Evolutionary conservation across 441 rosid genomes (phyloP), one percentile per base, ranked within the genome.

Genomic region (Brassica balearica): DNA sequence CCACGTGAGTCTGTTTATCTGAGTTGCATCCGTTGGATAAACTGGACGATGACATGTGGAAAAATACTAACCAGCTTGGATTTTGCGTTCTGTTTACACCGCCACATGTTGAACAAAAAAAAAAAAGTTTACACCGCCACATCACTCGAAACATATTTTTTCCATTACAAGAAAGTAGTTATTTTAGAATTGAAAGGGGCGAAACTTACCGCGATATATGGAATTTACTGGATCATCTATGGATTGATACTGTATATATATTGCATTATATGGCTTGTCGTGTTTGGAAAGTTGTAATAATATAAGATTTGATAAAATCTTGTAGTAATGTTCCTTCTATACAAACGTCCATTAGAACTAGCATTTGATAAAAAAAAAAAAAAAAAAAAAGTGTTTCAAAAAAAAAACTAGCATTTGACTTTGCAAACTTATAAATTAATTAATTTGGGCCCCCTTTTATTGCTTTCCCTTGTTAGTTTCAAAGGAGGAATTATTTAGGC

Each of bases 391-490:
- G 19, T 19, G 19, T 19, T 19, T 19, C 19, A 19, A 19, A 19
- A 19, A 19, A 19, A 19, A 19, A 25, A 25, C 27, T 25, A 25
- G 27, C 27, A 25, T 29, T 29, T 29, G 34, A 79, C 82, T 79
- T 79, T 68, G 32, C 43, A 68, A 73, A 56, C 51, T 51, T 11
- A 8, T 25, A 73, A 43, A 62, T 68, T 36, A 68, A 68, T 17
- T 12, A 27, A 36, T 3, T 38, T 12, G 67, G 61, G 19, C 6
- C 71, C 59, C 70, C 4, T 72, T 72, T 5, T 36, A 36, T 23
- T 62, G 58, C 66, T 68, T 63, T 78, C 27, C 32, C 10, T 71
- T 67, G 65, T 66, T 66, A 66, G 73, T 80, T 80, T 75, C 77
- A 75, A 77, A 56, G 36, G 77, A 41, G 55, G 48, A 77, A 72